Base-by-base conservation (phyloP, 2,329 filamentous ascomycete genomes). In the Colletotrichum spinosum region DNA sequence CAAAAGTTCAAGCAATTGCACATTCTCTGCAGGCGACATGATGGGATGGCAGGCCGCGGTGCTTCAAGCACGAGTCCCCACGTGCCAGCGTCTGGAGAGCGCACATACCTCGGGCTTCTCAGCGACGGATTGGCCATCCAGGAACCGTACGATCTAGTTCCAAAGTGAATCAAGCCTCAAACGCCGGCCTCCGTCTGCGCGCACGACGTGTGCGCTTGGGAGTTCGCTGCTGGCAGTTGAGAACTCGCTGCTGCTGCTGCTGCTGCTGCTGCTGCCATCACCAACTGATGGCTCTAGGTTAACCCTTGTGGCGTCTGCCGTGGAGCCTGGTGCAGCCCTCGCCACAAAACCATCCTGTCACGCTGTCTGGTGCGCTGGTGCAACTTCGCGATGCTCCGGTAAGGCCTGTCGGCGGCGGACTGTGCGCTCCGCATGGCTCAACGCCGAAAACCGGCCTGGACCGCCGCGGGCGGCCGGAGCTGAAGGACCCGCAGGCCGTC, bases 161-260 rank as follows among this genome's bases (percentile, higher is more conserved):
- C 38, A 35, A 34, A 44, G 44, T 54, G n/a, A 60, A 50, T 41
- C 56, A 55, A 46, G 56, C 51, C 56, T 55, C 39, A 65, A 51
- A 60, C 56, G 50, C 56, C 45, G 56, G 61, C 38, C 41, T 48
- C 35, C 10, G 48, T 38, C 6, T 39, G 50, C 51, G 42, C 35
- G 17, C 35, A 25, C n/a, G 11, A 33, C 42, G 25, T 8, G 17
- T 8, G 42, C 37, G 15, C 15, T 49, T 35, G 17, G 52, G 38
- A 17, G 37, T 15, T n/a, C 48, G 34, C 56, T 48, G 34, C 41
- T 15, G 48, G 37, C 46, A 45, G 17, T 2, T 17, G 17, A 17
- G 41, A 13, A 44, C 41, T 13, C 15, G 11, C 41, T 44, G 39
- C 39, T 44, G 41, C 41, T 44, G 41, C 13, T 44, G 11, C 41